These are phyloP conservation scores for Anthracocystis setariae DNA, from an alignment of 1,284 basidiomycete genomes.

Conservation along the genomic window DNA sequence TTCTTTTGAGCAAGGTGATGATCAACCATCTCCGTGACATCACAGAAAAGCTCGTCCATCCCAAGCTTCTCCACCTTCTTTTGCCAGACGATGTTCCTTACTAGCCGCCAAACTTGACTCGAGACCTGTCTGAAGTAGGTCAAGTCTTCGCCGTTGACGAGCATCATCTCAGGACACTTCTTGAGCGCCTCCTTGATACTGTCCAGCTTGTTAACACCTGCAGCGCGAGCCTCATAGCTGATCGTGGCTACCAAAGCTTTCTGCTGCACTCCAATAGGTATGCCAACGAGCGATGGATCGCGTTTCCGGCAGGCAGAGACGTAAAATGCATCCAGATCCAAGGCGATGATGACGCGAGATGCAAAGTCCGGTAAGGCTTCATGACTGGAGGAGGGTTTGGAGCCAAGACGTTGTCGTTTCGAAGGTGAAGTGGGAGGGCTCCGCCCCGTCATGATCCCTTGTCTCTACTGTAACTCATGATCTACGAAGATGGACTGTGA, in stretches of 20 bases:
- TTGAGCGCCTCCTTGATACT: conserved; percentile 64
- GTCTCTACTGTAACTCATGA: conserved; percentile 8
- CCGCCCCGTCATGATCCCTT: conserved; percentile 35
- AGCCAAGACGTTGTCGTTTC: conserved; percentile 20
- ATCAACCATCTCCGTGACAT: conserved; percentile 66
- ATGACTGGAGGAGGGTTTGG: not conserved
- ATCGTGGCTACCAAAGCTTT: conserved; percentile 69
- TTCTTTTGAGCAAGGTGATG: conserved; percentile 45
- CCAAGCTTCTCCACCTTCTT: conserved; percentile 67
- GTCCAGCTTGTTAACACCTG: conserved; percentile 66
- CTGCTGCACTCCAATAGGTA: conserved; percentile 69
- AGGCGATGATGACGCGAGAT: conserved; percentile 42
- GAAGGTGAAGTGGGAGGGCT: conserved; percentile 30
- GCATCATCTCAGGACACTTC: conserved; percentile 64
- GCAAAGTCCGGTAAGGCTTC: not conserved
- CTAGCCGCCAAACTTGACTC: conserved; percentile 59
- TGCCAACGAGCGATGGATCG: conserved; percentile 65
- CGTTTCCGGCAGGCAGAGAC: conserved; percentile 67
- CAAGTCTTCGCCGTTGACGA: conserved; percentile 69
- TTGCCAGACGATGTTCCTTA: conserved; percentile 57
- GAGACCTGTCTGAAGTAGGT: conserved; percentile 66
- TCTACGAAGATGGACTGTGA: conserved; percentile 1
- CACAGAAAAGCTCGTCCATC: conserved; percentile 69
- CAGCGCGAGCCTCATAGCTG: conserved; percentile 68
- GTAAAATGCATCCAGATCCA: conserved; percentile 62